Conservation (phyloP, 495 filamentous ascomycete species). For the Penicillium subrubescens region DNA sequence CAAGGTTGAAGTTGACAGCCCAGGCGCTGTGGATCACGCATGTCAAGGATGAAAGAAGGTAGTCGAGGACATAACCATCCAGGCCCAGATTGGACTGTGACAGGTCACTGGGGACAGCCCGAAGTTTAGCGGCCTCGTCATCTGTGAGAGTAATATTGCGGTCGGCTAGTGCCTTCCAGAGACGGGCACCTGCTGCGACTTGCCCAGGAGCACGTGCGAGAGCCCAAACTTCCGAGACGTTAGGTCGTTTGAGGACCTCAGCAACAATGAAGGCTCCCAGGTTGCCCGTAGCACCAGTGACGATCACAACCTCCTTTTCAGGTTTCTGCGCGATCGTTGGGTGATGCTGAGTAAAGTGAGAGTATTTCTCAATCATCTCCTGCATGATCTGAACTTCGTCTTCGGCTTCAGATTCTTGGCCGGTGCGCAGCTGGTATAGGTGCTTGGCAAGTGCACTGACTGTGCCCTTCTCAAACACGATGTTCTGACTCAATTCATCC, state of each 20-base stretch:
- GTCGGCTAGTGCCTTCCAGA: slow-evolving; percentile 24
- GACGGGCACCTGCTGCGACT: slow-evolving; percentile 26
- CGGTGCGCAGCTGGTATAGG: slow-evolving; percentile 27
- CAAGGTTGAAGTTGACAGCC: slow-evolving; percentile 73
- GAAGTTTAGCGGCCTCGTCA: slow-evolving; percentile 22
- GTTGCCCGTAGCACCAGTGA: slow-evolving; percentile 66
- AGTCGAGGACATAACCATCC: slow-evolving; percentile 30
- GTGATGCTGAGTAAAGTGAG: slow-evolving; percentile 38
- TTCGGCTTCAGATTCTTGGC: slow-evolving; percentile 23
- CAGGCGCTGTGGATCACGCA: slow-evolving; percentile 65
- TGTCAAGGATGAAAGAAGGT: slow-evolving; percentile 46
- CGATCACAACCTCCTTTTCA: slow-evolving; percentile 23
- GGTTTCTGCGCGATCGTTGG: slow-evolving; percentile 19
- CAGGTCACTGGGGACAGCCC: slow-evolving; percentile 27
- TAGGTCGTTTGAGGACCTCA: slow-evolving; percentile 33
- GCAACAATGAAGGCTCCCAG: slow-evolving; percentile 60
- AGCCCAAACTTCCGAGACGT: slow-evolving; percentile 53
- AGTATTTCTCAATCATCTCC: slow-evolving; percentile 44
- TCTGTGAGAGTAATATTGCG: slow-evolving; percentile 24
- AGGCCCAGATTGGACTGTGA: slow-evolving; percentile 51
- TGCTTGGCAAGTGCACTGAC: slow-evolving; percentile 37
- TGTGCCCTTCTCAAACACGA: slow-evolving; percentile 51
- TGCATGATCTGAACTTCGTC: slow-evolving; percentile 35
- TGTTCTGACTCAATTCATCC: slow-evolving; percentile 43
- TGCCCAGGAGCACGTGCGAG: slow-evolving; percentile 54